Percentiles rank a stretch among this genome's conserved stretches.
Conservation (phyloP, 2,329 filamentous ascomycete genomes). For the Colletotrichum eleusines region DNA sequence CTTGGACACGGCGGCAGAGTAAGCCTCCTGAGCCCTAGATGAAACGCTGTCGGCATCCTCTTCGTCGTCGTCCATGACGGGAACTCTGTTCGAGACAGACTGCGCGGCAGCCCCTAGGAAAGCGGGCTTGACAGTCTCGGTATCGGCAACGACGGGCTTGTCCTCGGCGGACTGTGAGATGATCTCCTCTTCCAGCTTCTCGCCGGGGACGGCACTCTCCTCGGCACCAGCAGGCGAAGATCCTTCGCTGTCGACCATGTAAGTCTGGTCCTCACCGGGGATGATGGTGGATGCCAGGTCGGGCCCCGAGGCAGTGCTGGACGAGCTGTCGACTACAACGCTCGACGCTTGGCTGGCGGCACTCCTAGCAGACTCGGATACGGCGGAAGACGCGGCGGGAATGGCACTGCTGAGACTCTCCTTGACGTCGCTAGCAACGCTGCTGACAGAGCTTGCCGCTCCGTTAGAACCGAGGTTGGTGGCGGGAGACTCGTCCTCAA, state of each 20-base stretch:
- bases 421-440: conserved; percentile 19
- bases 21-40: conserved; percentile 66
- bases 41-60: conserved; percentile 55
- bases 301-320: conserved; percentile 17
- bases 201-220: conserved; percentile 37
- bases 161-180: conserved; percentile 44
- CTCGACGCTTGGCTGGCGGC: conserved; percentile 44
- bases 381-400: conserved; percentile 42
- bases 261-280: conserved; percentile 38
- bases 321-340: conserved; percentile 14
- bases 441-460: conserved; percentile 25
- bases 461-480: conserved; percentile 19
- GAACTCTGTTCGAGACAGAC: conserved; percentile 60
- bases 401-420: conserved; percentile 34
- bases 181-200: conserved; percentile 46
- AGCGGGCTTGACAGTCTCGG: conserved; percentile 57
- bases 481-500: conserved; percentile 41
- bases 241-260: conserved; percentile 42
- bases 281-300: conserved; percentile 41
- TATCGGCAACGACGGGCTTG: conserved; percentile 47
- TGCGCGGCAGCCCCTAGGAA: conserved; percentile 66
- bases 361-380: conserved; percentile 44
- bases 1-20: conserved; percentile 72
- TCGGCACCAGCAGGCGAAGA: conserved; percentile 43
- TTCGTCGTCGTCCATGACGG: conserved; percentile 63